phyloP scores from a whole-genome alignment of 176 grass and related monocot genomes.

The Hordeum vulgare region MorexV3_pseudomolecules_assembly NC_058521.1:128694072-128694571 shows the following conservation, averaged over 20 bases:
- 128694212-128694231: slow-evolving; percentile 15
- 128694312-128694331: background rate
- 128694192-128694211: slow-evolving; percentile 28
- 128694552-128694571: background rate
- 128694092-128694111: slow-evolving; percentile 46
- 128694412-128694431: slow-evolving; percentile 1
- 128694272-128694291: background rate
- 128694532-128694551: background rate
- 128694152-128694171: background rate
- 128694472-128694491: slow-evolving; percentile 59
- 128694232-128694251: background rate
- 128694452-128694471: slow-evolving; percentile 70
- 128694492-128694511: slow-evolving; percentile 79
- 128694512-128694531: background rate
- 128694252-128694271: background rate
- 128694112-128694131: background rate
- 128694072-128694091: slow-evolving; percentile 79
- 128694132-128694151: background rate
- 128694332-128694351: background rate
- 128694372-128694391: background rate
- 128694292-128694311: background rate
- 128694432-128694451: slow-evolving; percentile 15
- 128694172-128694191: slow-evolving; percentile 37
- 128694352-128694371: background rate
- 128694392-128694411: slow-evolving; percentile 15